Evolutionary conservation across 441 rosid genomes (phyloP).

Genomic region (Populus hybrid): DNA sequence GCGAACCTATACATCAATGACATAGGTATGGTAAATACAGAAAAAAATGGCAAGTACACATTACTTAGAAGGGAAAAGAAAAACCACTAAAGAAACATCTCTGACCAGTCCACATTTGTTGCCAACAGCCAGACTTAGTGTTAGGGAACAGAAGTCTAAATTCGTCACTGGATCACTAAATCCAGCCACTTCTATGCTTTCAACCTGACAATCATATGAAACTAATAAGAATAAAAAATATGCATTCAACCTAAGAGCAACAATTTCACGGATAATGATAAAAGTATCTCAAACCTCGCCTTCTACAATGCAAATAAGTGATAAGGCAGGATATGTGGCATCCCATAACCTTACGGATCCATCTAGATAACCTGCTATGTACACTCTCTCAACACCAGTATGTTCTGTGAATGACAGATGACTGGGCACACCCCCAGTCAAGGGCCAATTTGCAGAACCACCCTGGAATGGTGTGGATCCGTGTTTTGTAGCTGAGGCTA

Average conservation of each 20-base stretch:
- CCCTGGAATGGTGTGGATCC: conserved; percentile 22
- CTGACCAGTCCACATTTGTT: conserved; percentile 61
- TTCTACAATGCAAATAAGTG: conserved; percentile 38
- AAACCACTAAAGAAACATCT: conserved; percentile 10
- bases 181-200: conserved; percentile 38
- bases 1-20: conserved; percentile 38
- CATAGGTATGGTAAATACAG: conserved; percentile 1
- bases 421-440: conserved; percentile 68
- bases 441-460: conserved; percentile 45
- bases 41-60: background rate
- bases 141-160: conserved; percentile 47
- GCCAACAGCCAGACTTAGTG: conserved; percentile 63
- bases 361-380: conserved; percentile 64
- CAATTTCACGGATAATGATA: background rate
- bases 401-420: conserved; percentile 31
- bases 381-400: conserved; percentile 40
- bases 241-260: conserved; percentile 5
- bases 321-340: conserved; percentile 45
- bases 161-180: conserved; percentile 45
- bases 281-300: conserved; percentile 39
- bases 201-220: conserved; percentile 34
- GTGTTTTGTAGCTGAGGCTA: conserved; percentile 27
- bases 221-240: conserved; percentile 12
- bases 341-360: conserved; percentile 66
- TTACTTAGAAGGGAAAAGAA: background rate